Conservation (phyloP, 78 protist species). For the Speleostelium caveatum region DNA sequence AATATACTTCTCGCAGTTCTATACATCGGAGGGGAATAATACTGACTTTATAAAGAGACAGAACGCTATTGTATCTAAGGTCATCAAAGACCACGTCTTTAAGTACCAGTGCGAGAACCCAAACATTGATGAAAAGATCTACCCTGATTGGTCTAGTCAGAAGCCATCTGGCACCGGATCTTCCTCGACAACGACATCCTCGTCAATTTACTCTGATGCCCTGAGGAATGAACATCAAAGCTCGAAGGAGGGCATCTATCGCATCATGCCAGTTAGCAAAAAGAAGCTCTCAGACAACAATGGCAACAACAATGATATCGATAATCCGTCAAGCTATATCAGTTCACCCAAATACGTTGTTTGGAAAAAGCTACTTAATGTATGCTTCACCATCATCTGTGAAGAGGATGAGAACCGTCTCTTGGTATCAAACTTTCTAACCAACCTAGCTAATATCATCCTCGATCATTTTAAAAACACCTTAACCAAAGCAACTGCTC, state of each 20-base stretch:
- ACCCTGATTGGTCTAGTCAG: constrained; percentile 56
- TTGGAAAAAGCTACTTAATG: constrained; percentile 64
- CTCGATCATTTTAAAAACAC: constrained; percentile 43
- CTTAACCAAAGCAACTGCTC: constrained; percentile 11
- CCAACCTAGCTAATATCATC: constrained; percentile 13
- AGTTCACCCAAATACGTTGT: constrained; percentile 28
- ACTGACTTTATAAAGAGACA: constrained; percentile 26
- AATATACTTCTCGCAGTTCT: constrained; percentile 56
- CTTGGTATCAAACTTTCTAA: constrained; percentile 28
- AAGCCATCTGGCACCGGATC: neutral
- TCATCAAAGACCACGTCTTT: constrained; percentile 34
- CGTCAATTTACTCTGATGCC: no score
- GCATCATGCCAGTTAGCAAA: constrained; percentile 25
- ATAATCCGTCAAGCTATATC: constrained; percentile 8
- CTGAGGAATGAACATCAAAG: constrained; percentile 1
- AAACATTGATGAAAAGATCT: constrained; percentile 43
- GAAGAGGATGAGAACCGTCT: constrained; percentile 70
- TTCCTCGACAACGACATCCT: neutral
- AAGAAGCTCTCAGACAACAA: neutral
- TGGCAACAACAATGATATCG: neutral
- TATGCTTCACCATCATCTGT: constrained; percentile 56
- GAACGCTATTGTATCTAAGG: constrained; percentile 19
- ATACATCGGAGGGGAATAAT: constrained; percentile 62
- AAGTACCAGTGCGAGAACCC: constrained; percentile 56
- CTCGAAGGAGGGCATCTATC: constrained; percentile 57